Base-by-base conservation (phyloP, 2,329 filamentous ascomycete species). In the Arthroderma uncinatum region DNA sequence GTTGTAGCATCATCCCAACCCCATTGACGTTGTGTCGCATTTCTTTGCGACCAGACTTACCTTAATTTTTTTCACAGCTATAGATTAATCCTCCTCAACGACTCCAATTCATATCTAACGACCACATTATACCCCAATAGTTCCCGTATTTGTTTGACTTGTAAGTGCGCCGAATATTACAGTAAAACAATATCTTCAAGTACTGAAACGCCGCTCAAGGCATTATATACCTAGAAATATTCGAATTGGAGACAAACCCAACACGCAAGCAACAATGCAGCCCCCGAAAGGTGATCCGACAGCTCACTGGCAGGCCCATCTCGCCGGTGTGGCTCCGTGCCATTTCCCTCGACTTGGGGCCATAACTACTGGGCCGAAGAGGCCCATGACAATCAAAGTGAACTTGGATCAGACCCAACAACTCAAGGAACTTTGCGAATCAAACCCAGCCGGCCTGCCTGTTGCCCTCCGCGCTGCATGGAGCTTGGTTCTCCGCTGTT, bases 401-500 rank as follows among this genome's bases (percentile, higher is more conserved):
- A 68, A 60, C 55, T 65, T 66, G 30, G 66, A 67, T 37, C 55
- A 66, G 58, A 62, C 63, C 16, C 66, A 68, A 55, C 53, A 57
- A 19, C 47, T 64, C 8, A 58, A 58, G 21, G 33, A 30, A 8
- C 30, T 62, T 14, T 50, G 55, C 34, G 52, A 34, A 21, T 56
- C 56, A 23, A 54, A 56, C 14, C 42, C 39, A 9, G 14, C 52
- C n/a, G 52, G 55, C 2, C 37, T 62, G 33, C 54, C 57, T 2
- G 25, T 50, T 9, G 28, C 68, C 25, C 57, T 78, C 53, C 70
- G 72, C 30, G 70, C 74, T 9, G 72, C 74, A 7, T 78, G 76
- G 76, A 74, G 70, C 1, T 59, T 78, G 40, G 65, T 78, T 1
- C 63, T 78, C 5, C 68, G 73, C 39, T 71, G 70, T 48, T 78